Evolutionary conservation across 352 stramenopile species (phyloP).

Genomic region (Globisporangium nunn): DNA sequence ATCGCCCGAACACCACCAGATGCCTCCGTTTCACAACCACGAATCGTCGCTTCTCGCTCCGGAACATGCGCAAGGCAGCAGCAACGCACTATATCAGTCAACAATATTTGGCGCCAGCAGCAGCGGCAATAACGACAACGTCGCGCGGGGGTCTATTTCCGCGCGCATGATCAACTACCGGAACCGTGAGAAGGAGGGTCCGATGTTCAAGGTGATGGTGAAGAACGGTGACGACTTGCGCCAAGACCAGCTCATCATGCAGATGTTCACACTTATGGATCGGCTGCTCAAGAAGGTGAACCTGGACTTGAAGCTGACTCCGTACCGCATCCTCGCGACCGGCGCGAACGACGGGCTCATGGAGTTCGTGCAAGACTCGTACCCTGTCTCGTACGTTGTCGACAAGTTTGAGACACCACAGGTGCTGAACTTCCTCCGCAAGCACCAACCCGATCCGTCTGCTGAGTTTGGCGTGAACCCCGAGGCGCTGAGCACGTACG

Average conservation of each 20-base stretch:
- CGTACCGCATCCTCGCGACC: slow-evolving; percentile 91
- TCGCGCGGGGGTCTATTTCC: slow-evolving; percentile 65
- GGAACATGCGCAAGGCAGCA: slow-evolving; percentile 6
- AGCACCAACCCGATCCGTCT: slow-evolving; percentile 79
- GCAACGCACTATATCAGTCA: slow-evolving; percentile 27
- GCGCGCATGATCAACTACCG: slow-evolving; percentile 71
- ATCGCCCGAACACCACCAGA: slow-evolving; percentile 27
- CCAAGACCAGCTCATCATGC: slow-evolving; percentile 99
- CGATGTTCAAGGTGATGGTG: slow-evolving; percentile 96
- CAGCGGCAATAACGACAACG: slow-evolving; percentile 28
- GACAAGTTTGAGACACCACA: slow-evolving; percentile 91
- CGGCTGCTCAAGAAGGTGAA: slow-evolving; percentile 97
- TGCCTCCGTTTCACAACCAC: slow-evolving; percentile 7
- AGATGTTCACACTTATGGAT: slow-evolving; percentile 99
- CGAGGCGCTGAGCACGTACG: slow-evolving; percentile 94
- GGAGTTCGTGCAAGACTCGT: slow-evolving; percentile 96
- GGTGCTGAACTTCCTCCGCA: slow-evolving; percentile 85
- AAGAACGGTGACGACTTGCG: slow-evolving; percentile 99
- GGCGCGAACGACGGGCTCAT: slow-evolving; percentile 91
- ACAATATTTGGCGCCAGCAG: slow-evolving; percentile 45
- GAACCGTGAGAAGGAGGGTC: slow-evolving; percentile 76
- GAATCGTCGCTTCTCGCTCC: slow-evolving; percentile 4
- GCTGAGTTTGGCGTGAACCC: slow-evolving; percentile 86
- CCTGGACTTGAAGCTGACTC: slow-evolving; percentile 96
- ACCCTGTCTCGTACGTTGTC: slow-evolving; percentile 95